These are phyloP conservation scores for Pseudocercospora pini-densiflorae DNA, from an alignment of 2,329 filamentous ascomycete species.

Conservation along the genomic window DNA sequence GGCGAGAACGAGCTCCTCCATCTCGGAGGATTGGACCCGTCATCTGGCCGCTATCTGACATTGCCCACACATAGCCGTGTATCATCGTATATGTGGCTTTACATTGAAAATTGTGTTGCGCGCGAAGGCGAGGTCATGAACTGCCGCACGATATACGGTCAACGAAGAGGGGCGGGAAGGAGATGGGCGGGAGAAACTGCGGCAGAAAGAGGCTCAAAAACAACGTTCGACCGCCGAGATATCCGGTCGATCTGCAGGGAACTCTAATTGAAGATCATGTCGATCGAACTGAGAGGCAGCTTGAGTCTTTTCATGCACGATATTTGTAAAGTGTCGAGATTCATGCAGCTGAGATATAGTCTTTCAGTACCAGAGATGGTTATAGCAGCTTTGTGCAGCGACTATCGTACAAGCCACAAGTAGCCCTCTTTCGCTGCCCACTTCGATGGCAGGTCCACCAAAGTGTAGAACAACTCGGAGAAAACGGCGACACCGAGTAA, in stretches of 20 bases:
- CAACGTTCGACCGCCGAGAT: background rate
- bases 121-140: background rate
- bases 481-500: conserved; percentile 24
- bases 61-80: background rate
- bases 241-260: background rate
- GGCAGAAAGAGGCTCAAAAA: too few relatives aligned
- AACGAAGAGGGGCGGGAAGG: background rate
- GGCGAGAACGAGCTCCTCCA: background rate
- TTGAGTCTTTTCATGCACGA: background rate
- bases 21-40: background rate
- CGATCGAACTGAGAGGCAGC: background rate
- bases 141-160: background rate
- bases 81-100: background rate
- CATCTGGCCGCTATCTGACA: background rate
- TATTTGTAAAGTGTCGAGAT: background rate
- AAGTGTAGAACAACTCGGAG: conserved; percentile 33
- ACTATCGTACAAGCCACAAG: conserved; percentile 27
- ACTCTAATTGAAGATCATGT: background rate
- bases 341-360: background rate
- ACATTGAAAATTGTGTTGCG: background rate
- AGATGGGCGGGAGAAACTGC: background rate
- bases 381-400: background rate
- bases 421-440: conserved; percentile 31
- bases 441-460: conserved; percentile 33
- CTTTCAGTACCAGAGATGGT: background rate